Conservation (phyloP, 495 filamentous ascomycete genomes). For the Daldinia bambusicola region DNA sequence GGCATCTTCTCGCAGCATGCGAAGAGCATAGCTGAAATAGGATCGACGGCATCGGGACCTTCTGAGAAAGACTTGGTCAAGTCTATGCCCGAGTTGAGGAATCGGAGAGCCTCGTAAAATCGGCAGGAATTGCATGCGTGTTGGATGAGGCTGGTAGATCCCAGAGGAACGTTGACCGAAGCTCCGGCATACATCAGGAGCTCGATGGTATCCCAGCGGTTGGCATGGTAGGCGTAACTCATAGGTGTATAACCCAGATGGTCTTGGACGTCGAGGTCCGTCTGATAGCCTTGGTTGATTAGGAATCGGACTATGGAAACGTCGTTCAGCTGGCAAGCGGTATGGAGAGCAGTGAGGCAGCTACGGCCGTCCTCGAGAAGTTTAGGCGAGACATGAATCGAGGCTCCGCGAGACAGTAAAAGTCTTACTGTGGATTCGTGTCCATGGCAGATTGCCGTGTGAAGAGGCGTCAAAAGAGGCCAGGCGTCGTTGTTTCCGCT, state of each 20-base stretch:
- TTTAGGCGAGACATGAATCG: conserved; percentile 32
- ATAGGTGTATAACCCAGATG: conserved; percentile 48
- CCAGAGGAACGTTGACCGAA: conserved; percentile 47
- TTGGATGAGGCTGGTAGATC: conserved; percentile 50
- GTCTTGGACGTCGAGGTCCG: conserved; percentile 47
- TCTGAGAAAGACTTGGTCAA: conserved; percentile 34
- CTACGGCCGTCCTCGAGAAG: background rate
- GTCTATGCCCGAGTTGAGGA: conserved; percentile 51
- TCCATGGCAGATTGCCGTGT: conserved; percentile 52
- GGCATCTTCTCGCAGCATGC: conserved; percentile 41
- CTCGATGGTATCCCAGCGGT: conserved; percentile 48
- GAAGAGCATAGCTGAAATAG: conserved; percentile 40
- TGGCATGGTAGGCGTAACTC: conserved; percentile 49
- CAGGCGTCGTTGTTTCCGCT: background rate
- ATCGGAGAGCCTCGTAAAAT: conserved; percentile 46
- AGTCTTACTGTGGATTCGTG: conserved; percentile 47
- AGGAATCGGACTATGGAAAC: conserved; percentile 22
- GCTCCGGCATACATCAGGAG: conserved; percentile 49
- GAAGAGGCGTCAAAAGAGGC: conserved; percentile 50
- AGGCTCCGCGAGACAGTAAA: conserved; percentile 49
- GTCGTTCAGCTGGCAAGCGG: conserved; percentile 18
- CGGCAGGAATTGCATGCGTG: conserved; percentile 51
- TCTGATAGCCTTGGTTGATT: conserved; percentile 43
- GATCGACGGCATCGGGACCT: background rate
- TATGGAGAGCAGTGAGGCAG: conserved; percentile 37